Base-by-base conservation (phyloP, 164 flowering plant species). In the Saururus chinensis region DNA sequence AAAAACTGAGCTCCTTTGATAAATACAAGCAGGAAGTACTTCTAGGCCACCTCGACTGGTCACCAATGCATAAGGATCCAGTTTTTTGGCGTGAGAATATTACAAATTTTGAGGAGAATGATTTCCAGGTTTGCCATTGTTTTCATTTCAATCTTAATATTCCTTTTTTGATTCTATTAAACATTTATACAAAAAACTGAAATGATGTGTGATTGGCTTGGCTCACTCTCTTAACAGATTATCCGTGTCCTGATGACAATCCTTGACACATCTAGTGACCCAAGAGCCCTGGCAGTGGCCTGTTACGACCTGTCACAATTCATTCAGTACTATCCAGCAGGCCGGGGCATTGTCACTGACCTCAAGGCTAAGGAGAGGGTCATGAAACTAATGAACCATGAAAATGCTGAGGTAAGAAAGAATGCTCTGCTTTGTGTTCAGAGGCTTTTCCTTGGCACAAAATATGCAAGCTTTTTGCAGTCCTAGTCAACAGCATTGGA, bases 11-110 rank as follows among this genome's bases (percentile, higher is more conserved):
- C 67, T 88, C 96, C 35, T 95, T 84, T 71, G 97, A 95, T 22
- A 86, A 88, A 76, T 95, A 95, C 75, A 88, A 91, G 77, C 99
- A 95, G 73, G 97, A 91, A 75, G 90, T 95, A 55, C 93, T 87
- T 61, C 87, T 88, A 22, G 99, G 96, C 25, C 99, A 86, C 76
- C 91, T 91, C 40, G 96, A 95, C 68, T 95, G 99, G 99, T 79
- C 97, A 25, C 95, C 96, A 7, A 81, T 91, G 88, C 99, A 95
- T 77, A 95, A 91, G 68, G 97, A 91, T 76, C 79, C 87, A 40
- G 63, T 54, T 21, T 95, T 95, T 71, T 95, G 99, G 99, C 86
- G 93, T 59, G 99, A 91, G 0, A 95, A 91, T 55, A 78, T 89
- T 40, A 70, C 77, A n/a, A 70, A 72, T 71, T 95, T 95, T 69